Percentiles rank a stretch among this genome's conserved stretches.
phyloP scores from a whole-genome alignment of 108 stramenopile genomes.

The Mediolabrus comicus region DNA sequence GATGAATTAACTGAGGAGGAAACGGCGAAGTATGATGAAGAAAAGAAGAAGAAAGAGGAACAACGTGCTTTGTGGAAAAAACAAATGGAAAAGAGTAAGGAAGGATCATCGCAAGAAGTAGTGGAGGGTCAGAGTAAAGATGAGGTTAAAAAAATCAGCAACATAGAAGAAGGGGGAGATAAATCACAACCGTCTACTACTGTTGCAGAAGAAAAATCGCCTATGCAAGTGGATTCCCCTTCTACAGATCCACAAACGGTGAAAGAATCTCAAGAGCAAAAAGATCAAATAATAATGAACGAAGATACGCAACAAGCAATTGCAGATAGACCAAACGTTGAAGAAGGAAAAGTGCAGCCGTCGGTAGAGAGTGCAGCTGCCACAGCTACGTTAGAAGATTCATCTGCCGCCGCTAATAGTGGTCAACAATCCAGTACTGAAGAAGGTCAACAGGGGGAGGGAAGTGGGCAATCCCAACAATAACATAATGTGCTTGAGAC shows the following conservation, averaged over 20 bases:
- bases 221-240: not conserved
- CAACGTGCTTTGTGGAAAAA: conserved; percentile 24
- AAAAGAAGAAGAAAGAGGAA: conserved; percentile 18
- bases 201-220: too few relatives aligned
- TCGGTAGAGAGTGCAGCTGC: not conserved
- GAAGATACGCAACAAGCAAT: not conserved
- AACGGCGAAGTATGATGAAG: conserved; percentile 12
- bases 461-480: too few relatives aligned
- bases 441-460: too few relatives aligned
- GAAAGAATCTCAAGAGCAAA: not conserved
- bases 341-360: not conserved
- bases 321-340: not conserved
- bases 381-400: too few relatives aligned
- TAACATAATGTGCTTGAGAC: too few relatives aligned
- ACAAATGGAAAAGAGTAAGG: not conserved
- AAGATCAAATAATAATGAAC: not conserved
- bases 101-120: not conserved
- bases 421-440: too few relatives aligned
- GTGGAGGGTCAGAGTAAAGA: too few relatives aligned
- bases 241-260: not conserved
- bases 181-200: too few relatives aligned
- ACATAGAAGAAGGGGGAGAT: too few relatives aligned
- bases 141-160: too few relatives aligned
- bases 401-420: too few relatives aligned
- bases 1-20: conserved; percentile 35